phyloP scores from a whole-genome alignment of 2,329 filamentous ascomycete species.

The Raffaelea deltoideospora region DNA sequence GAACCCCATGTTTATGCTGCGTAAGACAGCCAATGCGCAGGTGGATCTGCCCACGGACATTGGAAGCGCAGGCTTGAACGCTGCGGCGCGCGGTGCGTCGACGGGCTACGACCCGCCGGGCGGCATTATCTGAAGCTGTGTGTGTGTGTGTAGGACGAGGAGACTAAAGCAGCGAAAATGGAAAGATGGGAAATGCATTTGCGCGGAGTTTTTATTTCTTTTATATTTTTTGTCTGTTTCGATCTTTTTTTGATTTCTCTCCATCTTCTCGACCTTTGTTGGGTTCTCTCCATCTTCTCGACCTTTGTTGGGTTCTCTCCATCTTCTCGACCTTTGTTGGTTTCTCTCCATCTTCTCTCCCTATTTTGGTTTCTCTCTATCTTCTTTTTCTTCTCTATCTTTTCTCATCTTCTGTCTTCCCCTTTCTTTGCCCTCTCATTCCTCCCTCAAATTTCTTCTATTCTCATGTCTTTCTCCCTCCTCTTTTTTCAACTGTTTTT shows the following conservation, averaged over 20 bases:
- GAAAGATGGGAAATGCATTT: not conserved
- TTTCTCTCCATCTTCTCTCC: no score
- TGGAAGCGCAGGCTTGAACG: constrained; percentile 36
- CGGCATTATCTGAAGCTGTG: constrained; percentile 34
- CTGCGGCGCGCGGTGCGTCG: constrained; percentile 26
- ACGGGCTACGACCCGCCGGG: constrained; percentile 42
- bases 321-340: no score
- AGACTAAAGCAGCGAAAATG: not conserved
- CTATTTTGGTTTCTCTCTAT: no score
- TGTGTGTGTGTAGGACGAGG: not conserved
- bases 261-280: not conserved
- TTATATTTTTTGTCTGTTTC: not conserved
- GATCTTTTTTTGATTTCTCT: not conserved
- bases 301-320: no score
- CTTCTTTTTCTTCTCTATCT: no score
- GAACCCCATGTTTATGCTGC: constrained; percentile 98
- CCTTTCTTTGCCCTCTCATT: not conserved
- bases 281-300: no score
- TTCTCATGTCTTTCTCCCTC: no score
- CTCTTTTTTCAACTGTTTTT: no score
- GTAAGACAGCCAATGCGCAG: constrained; percentile 45
- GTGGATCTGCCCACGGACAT: constrained; percentile 27
- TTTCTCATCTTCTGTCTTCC: not conserved
- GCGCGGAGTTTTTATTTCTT: not conserved
- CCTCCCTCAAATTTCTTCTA: no score